Base-by-base conservation (phyloP, 441 rosid genomes). In the Omphalea diandra region DNA sequence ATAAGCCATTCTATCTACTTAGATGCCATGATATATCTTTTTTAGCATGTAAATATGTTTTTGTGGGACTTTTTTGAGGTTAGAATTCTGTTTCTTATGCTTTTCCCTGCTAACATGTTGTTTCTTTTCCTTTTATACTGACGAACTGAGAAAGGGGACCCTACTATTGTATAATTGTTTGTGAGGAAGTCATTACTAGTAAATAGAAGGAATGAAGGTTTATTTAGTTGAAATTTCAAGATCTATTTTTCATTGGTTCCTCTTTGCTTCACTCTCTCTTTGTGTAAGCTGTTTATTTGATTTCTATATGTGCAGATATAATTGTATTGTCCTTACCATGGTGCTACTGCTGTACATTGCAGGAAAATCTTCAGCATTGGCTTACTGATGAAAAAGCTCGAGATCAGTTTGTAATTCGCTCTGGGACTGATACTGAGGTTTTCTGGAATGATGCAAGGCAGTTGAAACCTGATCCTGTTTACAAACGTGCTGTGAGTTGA, bases 351-450 rank as follows among this genome's bases (percentile, higher is more conserved):
- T 12, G 11, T 76, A 20, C 26, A 50, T 60, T 64, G 33, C 87
- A 91, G 97, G 98, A 94, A 76, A 87, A 94, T 77, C 91, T 91
- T 68, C 97, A 94, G 70, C 84, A 83, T 8, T 91, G 97, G 97
- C 97, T 94, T 36, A 85, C 91, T 40, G 98, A 94, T 77, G 97
- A 86, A 65, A 94, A 94, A 68, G 98, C 97, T 0, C 83, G 97
- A 33, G 97, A 92, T 74, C 98, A 94, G 76, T 85, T 88, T 77
- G 97, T 94, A 62, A 92, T 88, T 70, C 93, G 94, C 61, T 83
- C 94, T 71, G 94, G 94, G 47, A 70, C 87, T 38, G 97, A 92
- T 74, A 89, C 93, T 22, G 96, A 94, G 87, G 94, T 94, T 43
- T 76, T 88, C 44, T 92, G 97, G 99, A 94, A 94, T 84, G 99